Conservation (phyloP, 305 asterid species). For the Plantago rigida region DNA sequence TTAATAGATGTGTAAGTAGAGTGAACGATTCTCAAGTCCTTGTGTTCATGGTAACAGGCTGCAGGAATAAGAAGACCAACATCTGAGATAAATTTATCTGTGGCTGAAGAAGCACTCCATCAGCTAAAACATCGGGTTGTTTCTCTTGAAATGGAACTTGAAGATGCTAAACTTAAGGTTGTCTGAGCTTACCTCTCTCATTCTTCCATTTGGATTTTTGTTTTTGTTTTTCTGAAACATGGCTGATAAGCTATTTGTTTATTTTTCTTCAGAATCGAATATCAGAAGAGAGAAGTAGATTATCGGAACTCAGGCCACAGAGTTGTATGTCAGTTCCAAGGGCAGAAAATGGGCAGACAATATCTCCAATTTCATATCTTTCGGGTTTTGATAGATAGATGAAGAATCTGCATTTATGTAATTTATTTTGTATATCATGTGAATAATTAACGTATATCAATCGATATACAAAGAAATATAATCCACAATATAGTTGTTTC, state of each 20-base stretch:
- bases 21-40: background rate
- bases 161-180: slow-evolving; percentile 77
- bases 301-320: slow-evolving; percentile 65
- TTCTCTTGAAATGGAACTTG: slow-evolving; percentile 65
- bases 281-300: slow-evolving; percentile 49
- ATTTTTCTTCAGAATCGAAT: slow-evolving; percentile 48
- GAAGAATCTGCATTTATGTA: slow-evolving; percentile 9
- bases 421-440: background rate
- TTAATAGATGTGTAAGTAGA: background rate
- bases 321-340: slow-evolving; percentile 39
- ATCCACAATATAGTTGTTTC: too few species aligned
- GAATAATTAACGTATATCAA: background rate
- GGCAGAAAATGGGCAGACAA: slow-evolving; percentile 27
- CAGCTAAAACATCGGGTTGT: slow-evolving; percentile 48
- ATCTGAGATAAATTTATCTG: slow-evolving; percentile 44
- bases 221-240: background rate
- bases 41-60: slow-evolving; percentile 42
- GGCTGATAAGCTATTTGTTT: slow-evolving; percentile 19
- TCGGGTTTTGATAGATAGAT: slow-evolving; percentile 51
- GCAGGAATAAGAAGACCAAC: slow-evolving; percentile 68
- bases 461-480: background rate
- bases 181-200: slow-evolving; percentile 1
- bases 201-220: background rate
- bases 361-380: slow-evolving; percentile 34
- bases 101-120: slow-evolving; percentile 80